Evolutionary conservation across 345 rosid species (phyloP).

Genomic region (Garcia nutans): DNA sequence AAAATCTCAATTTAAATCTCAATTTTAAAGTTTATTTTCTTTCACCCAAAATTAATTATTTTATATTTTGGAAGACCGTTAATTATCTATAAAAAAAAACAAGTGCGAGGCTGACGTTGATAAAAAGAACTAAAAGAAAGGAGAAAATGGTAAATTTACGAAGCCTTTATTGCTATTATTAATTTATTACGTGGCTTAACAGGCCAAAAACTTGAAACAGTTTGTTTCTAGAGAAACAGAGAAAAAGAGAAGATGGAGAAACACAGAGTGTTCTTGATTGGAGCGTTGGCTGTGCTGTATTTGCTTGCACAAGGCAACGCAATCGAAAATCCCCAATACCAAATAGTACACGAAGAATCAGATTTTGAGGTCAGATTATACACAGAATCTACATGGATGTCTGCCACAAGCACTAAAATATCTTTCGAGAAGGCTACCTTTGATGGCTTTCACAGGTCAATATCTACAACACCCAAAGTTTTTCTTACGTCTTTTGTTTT

Average conservation of each 20-base stretch:
- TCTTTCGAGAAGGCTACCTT: slow-evolving; percentile 63
- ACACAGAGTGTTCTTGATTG: slow-evolving; percentile 7
- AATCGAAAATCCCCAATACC: slow-evolving; percentile 52
- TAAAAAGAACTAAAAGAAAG: neutral
- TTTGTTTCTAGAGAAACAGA: neutral
- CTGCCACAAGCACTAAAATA: slow-evolving; percentile 43
- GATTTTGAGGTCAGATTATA: slow-evolving; percentile 68
- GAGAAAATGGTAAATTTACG: neutral
- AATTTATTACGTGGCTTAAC: no score
- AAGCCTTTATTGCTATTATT: neutral
- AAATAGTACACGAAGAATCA: slow-evolving; percentile 48
- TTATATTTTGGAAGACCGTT: no score
- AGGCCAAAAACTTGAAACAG: neutral
- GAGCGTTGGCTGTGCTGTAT: slow-evolving; percentile 4
- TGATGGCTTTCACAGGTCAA: slow-evolving; percentile 59
- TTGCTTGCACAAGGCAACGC: slow-evolving; percentile 20
- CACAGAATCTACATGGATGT: slow-evolving; percentile 53
- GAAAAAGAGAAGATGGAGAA: slow-evolving; percentile 35
- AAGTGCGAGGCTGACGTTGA: no score
- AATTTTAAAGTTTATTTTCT: no score
- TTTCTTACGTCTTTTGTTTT: neutral
- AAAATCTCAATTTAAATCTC: no score
- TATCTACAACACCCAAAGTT: no score
- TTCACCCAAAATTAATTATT: no score
- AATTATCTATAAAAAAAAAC: no score